A percentile compares a stretch with the other conserved stretches of the same genome.
Conservation (phyloP, 306 rosid genomes). For the Rosa lucieae region DNA sequence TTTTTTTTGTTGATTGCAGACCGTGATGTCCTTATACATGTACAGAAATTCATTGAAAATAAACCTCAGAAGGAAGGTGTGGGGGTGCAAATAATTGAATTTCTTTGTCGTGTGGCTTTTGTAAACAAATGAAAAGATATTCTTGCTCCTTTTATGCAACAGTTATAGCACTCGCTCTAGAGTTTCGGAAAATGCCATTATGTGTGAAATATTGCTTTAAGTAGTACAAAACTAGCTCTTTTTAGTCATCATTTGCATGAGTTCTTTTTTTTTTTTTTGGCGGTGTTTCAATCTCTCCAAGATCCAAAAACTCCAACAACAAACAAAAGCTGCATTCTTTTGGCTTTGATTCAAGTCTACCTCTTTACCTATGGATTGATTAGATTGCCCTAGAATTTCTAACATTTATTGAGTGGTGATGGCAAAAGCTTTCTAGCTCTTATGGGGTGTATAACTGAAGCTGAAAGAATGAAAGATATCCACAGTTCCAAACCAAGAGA, state of each 20-base stretch:
- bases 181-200: background rate
- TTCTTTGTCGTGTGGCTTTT: background rate
- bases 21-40: background rate
- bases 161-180: background rate
- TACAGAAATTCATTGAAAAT: background rate
- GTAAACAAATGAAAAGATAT: background rate
- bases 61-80: background rate
- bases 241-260: background rate
- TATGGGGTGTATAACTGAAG: background rate
- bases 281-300: conserved; percentile 4
- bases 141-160: background rate
- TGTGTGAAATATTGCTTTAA: background rate
- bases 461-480: background rate
- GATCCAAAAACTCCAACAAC: conserved; percentile 8
- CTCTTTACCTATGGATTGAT: background rate
- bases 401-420: background rate
- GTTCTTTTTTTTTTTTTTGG: background rate
- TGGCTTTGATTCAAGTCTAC: background rate
- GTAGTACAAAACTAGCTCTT: background rate
- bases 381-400: background rate
- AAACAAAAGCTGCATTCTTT: background rate
- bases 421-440: background rate
- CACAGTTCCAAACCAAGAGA: background rate
- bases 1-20: background rate
- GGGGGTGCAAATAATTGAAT: background rate